phyloP scores from a whole-genome alignment of 768 basidiomycete species.

The Serendipita sp. region DNA sequence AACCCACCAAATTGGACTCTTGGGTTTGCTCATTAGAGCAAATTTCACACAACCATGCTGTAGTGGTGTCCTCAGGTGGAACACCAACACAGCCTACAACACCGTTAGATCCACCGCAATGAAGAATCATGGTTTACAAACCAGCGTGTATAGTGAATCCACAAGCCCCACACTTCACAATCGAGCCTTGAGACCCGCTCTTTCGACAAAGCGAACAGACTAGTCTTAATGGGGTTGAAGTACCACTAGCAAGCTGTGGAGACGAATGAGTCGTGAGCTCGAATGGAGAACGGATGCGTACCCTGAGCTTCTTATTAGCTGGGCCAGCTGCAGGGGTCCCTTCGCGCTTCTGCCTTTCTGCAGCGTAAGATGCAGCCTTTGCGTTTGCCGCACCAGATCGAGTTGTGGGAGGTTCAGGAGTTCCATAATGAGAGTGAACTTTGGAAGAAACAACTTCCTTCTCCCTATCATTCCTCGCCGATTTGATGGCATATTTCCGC shows the following conservation, averaged over 20 bases:
- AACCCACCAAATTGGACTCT: conserved; percentile 62
- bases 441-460: background rate
- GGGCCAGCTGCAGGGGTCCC: conserved; percentile 40
- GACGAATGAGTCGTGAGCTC: background rate
- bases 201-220: conserved; percentile 63
- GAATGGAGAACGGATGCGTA: conserved; percentile 14
- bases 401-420: conserved; percentile 40
- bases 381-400: conserved; percentile 30
- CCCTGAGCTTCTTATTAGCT: conserved; percentile 49
- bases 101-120: conserved; percentile 6
- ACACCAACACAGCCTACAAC: conserved; percentile 50
- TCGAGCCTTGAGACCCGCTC: conserved; percentile 57
- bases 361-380: conserved; percentile 21
- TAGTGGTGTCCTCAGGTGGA: conserved; percentile 40
- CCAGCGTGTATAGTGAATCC: conserved; percentile 68
- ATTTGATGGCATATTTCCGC: conserved; percentile 57
- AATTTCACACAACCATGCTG: conserved; percentile 74
- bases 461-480: conserved; percentile 8
- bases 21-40: conserved; percentile 70
- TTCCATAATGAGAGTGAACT: conserved; percentile 32
- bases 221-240: conserved; percentile 24
- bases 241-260: conserved; percentile 4
- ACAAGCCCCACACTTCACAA: conserved; percentile 70
- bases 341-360: conserved; percentile 35
- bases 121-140: conserved; percentile 19